Conservation (phyloP, 2,329 filamentous ascomycete genomes). For the Stagonosporopsis chrysanthemi region DNA sequence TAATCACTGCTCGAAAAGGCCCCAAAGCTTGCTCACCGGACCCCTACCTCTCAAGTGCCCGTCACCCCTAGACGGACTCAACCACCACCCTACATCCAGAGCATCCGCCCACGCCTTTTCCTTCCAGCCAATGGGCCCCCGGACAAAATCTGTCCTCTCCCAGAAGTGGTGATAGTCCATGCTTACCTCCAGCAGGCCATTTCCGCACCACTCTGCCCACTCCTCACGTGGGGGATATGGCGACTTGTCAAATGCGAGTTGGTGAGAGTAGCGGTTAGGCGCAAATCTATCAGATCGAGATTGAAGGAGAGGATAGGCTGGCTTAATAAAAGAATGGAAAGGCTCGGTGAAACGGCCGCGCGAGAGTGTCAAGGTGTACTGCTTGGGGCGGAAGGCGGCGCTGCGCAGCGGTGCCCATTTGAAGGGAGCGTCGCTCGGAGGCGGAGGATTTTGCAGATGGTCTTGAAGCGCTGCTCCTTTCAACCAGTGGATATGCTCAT, state of each 20-base stretch:
- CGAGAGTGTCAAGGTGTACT: slow-evolving; percentile 17
- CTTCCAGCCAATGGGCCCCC: neutral
- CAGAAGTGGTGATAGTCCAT: slow-evolving; percentile 9
- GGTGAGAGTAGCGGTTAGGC: slow-evolving; percentile 9
- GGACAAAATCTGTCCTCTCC: slow-evolving; percentile 9
- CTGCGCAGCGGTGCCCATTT: slow-evolving; percentile 13
- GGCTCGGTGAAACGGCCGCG: slow-evolving; percentile 18
- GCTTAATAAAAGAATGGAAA: slow-evolving; percentile 9
- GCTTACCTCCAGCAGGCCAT: neutral
- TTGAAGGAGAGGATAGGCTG: slow-evolving; percentile 10
- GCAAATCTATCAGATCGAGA: neutral
- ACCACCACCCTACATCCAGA: slow-evolving; percentile 17
- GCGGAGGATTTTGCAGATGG: slow-evolving; percentile 10
- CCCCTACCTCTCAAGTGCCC: neutral
- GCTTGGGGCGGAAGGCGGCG: slow-evolving; percentile 16
- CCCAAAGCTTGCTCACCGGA: too few species aligned
- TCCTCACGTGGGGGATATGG: slow-evolving; percentile 17
- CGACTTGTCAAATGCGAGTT: slow-evolving; percentile 16
- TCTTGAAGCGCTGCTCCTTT: slow-evolving; percentile 10
- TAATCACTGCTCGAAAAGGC: neutral
- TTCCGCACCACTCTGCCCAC: slow-evolving; percentile 7
- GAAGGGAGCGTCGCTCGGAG: slow-evolving; percentile 17
- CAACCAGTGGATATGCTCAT: neutral
- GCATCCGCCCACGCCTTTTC: slow-evolving; percentile 15
- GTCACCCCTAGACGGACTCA: slow-evolving; percentile 8